Evolutionary conservation across 73 alveolate species (phyloP).

Genomic region (Paramecium caudatum): DNA sequence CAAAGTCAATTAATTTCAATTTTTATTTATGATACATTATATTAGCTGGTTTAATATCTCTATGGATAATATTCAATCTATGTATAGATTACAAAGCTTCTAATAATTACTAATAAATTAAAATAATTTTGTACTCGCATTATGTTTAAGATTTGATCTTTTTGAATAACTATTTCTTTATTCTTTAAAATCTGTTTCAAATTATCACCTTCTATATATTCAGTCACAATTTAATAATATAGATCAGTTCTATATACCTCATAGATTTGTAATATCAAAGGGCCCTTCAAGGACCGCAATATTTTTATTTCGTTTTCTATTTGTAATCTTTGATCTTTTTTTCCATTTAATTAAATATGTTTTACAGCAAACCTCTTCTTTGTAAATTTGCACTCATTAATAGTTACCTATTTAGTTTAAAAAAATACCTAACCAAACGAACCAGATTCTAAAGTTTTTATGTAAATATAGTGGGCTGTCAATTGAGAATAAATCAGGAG

Average conservation of each 20-base stretch:
- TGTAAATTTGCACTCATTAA: not conserved
- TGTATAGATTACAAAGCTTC: slow-evolving; percentile 85
- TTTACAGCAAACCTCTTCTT: slow-evolving; percentile 20
- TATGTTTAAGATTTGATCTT: slow-evolving; percentile 2
- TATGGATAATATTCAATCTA: slow-evolving; percentile 81
- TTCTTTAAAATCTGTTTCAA: not conserved
- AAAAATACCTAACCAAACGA: slow-evolving; percentile 15
- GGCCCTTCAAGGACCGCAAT: not conserved
- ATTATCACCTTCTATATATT: slow-evolving; percentile 30
- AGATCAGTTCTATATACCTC: slow-evolving; percentile 25
- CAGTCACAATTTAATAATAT: slow-evolving; percentile 42
- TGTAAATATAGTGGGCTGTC: not conserved
- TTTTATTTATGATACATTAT: slow-evolving; percentile 83
- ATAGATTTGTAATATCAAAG: not conserved
- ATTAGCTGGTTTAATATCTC: slow-evolving; percentile 85
- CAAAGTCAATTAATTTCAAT: slow-evolving; percentile 86
- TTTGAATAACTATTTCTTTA: not conserved
- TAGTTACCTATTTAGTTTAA: not conserved
- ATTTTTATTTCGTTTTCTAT: slow-evolving; percentile 28
- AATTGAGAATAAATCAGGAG: not conserved
- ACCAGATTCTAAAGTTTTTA: not conserved
- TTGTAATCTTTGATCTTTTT: not conserved
- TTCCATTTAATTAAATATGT: slow-evolving; percentile 54
- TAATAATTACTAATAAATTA: slow-evolving; percentile 78
- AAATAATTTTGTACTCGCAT: not conserved